Percentiles rank a stretch among this genome's conserved stretches.
phyloP scores from a whole-genome alignment of 495 filamentous ascomycete species.

The Copromyces sp. region DNA sequence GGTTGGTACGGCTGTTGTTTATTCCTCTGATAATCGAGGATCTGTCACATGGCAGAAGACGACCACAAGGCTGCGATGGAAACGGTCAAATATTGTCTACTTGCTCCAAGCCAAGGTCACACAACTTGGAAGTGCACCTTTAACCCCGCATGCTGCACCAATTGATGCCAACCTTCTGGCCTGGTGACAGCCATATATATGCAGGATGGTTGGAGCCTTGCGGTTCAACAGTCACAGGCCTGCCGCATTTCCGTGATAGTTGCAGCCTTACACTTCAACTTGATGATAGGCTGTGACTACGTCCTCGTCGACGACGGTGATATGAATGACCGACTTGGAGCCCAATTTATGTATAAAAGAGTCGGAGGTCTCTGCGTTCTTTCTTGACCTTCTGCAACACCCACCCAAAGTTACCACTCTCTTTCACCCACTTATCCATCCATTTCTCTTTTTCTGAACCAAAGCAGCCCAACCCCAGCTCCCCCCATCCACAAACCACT shows the following conservation, averaged over 20 bases:
- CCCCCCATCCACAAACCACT: not conserved
- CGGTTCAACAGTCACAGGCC: not conserved
- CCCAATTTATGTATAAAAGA: not conserved
- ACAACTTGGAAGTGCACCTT: not conserved
- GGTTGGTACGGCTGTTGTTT: not conserved
- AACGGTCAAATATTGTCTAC: not conserved
- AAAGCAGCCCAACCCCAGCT: not conserved
- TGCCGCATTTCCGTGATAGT: not conserved
- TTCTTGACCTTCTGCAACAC: not conserved
- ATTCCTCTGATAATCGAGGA: not conserved
- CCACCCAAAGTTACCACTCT: not conserved
- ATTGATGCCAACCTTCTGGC: not conserved
- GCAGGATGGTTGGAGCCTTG: not conserved
- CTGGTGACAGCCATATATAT: not conserved
- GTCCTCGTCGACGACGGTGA: not conserved
- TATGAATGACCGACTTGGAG: not conserved
- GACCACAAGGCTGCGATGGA: not conserved
- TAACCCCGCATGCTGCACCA: not conserved
- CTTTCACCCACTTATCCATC: not conserved
- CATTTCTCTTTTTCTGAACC: not conserved
- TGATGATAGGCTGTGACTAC: not conserved
- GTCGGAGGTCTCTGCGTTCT: not conserved
- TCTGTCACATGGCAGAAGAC: not conserved
- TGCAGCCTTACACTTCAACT: not conserved
- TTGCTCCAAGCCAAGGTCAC: not conserved